Evolutionary conservation across 768 basidiomycete genomes (phyloP).

Genomic region (Hydnum rufescens): DNA sequence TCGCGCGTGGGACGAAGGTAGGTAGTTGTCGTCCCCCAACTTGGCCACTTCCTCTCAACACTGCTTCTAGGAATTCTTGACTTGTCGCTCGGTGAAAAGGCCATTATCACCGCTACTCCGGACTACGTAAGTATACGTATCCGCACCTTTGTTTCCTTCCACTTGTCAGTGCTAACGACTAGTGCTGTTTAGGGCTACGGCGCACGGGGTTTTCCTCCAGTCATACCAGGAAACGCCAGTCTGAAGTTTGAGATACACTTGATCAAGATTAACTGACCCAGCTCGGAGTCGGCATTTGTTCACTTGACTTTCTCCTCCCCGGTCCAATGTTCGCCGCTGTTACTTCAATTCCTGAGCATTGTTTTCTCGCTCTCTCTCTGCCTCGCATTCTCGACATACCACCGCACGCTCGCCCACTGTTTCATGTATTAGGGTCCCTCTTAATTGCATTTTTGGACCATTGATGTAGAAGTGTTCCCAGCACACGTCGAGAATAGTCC

Average conservation of each 20-base stretch:
- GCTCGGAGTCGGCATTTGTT: too few species aligned
- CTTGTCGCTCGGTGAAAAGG: constrained; percentile 60
- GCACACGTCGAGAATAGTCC: too few species aligned
- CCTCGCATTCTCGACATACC: too few species aligned
- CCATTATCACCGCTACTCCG: constrained; percentile 38
- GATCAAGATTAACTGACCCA: constrained; percentile 22
- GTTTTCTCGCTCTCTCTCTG: too few species aligned
- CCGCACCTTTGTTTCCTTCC: neutral
- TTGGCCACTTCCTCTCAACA: neutral
- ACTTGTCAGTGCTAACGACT: neutral
- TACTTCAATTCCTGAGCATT: too few species aligned
- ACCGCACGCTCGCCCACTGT: too few species aligned
- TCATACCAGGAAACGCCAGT: constrained; percentile 57
- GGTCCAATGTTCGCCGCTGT: too few species aligned
- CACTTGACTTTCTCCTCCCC: too few species aligned
- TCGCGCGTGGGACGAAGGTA: constrained; percentile 81
- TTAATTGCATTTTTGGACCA: too few species aligned
- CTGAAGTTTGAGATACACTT: constrained; percentile 75
- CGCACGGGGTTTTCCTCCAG: constrained; percentile 48
- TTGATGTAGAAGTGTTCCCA: too few species aligned
- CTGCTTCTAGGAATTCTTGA: constrained; percentile 40
- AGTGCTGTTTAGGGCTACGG: constrained; percentile 42
- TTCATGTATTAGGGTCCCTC: too few species aligned
- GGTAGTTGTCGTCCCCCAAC: constrained; percentile 11
- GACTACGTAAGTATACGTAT: constrained; percentile 42